These are phyloP conservation scores for Colletotrichum higginsianum DNA, from an alignment of 2,329 filamentous ascomycete genomes.

Conservation along the genomic window DNA sequence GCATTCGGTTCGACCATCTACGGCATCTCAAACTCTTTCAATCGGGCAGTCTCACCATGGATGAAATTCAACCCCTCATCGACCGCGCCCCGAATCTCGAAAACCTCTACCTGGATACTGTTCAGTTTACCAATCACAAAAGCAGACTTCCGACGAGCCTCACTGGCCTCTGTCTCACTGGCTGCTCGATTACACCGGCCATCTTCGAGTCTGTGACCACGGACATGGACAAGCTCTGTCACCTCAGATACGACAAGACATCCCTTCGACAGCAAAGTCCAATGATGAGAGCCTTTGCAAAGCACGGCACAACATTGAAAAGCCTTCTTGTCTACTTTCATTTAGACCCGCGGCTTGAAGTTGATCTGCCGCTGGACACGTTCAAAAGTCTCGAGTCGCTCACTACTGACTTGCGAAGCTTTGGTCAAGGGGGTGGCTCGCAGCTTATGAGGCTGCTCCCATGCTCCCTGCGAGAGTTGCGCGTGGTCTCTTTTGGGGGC, in stretches of 20 bases:
- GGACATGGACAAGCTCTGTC: neutral
- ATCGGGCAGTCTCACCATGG: constrained; percentile 4
- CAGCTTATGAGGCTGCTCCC: constrained; percentile 12
- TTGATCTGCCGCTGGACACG: constrained; percentile 10
- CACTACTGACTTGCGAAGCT: constrained; percentile 24
- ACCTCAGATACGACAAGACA: constrained; percentile 5
- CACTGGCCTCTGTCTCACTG: constrained; percentile 7
- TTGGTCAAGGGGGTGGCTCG: constrained; percentile 9
- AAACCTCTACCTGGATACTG: constrained; percentile 15
- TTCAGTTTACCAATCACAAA: neutral
- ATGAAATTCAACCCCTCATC: constrained; percentile 26
- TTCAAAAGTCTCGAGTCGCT: constrained; percentile 26
- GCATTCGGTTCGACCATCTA: constrained; percentile 14
- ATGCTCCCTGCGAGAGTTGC: constrained; percentile 3
- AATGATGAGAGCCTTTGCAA: constrained; percentile 4
- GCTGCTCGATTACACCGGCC: constrained; percentile 1
- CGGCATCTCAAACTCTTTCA: constrained; percentile 16
- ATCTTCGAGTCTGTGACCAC: constrained; percentile 7
- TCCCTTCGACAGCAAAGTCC: neutral
- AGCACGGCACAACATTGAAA: constrained; percentile 18
- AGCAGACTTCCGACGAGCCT: constrained; percentile 4
- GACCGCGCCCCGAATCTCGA: constrained; percentile 21
- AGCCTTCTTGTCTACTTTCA: constrained; percentile 17
- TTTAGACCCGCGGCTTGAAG: neutral
- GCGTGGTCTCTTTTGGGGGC: neutral